Evolutionary conservation across 2,329 filamentous ascomycete species (phyloP), one percentile per base, ranked within the genome.

Genomic region (Trichophyton simii): DNA sequence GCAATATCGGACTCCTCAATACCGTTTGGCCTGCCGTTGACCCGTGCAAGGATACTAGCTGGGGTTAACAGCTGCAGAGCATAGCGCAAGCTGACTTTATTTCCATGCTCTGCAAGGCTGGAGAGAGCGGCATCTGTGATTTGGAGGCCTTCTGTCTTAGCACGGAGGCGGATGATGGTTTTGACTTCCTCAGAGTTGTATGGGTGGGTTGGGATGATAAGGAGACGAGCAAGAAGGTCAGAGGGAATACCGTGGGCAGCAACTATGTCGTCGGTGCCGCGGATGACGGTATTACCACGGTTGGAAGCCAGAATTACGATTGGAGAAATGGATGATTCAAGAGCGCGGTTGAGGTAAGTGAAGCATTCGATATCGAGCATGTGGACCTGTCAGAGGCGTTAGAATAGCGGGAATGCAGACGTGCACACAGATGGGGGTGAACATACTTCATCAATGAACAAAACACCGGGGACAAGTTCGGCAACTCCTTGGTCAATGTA

Each of bases 331-430:
- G 86, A 84, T 61, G 89, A 91, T 80, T 99, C 94, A 67, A 99
- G 83, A n/a, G 94, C 94, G 72, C 91, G 89, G 81, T 97, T 97
- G 71, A 99, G 86, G 77, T 96, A 99, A 67, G 94, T 97, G 78
- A 97, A 99, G 80, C 91, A 95, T 79, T 99, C 94, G 68, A 99
- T 88, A 75, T 99, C 94, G 69, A 99, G 90, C 94, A 99, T 99
- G 79, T 99, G 92, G 63, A 95, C 92, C 91, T 95, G 61, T 9
- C 46, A 48, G 55, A 44, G 57, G 62, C 8, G 22, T 58, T 41
- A 31, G 42, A 25, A 41, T 15, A 25, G 22, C 13, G 8, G 38
- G 38, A 42, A 58, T 1, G n/a, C 5, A n/a, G 8, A 15, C 28
- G 42, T 1, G n/a, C 5, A n/a, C 4, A 15, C 28, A 20, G 31